Evolutionary conservation across 2,329 filamentous ascomycete genomes (phyloP).

Genomic region (Cladobotryum mycophilum): DNA sequence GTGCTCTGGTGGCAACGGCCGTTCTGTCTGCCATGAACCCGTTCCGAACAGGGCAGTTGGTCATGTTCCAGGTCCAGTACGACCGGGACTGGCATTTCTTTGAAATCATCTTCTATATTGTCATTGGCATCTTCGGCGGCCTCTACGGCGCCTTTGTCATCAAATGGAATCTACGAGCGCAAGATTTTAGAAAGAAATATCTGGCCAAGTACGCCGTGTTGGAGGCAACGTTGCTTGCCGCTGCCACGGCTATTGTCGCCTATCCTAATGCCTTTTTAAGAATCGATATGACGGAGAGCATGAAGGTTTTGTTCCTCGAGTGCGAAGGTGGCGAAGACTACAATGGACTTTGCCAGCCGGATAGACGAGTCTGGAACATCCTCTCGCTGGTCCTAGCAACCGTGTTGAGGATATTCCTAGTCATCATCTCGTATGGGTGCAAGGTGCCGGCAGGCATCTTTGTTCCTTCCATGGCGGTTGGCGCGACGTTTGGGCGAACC

Average conservation of each 20-base stretch:
- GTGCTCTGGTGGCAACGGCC: conserved; percentile 87
- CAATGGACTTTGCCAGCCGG: conserved; percentile 75
- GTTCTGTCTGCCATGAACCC: conserved; percentile 95
- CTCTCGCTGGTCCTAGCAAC: conserved; percentile 74
- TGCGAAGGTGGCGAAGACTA: conserved; percentile 88
- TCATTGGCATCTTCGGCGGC: conserved; percentile 88
- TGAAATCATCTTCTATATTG: conserved; percentile 84
- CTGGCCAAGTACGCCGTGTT: conserved; percentile 75
- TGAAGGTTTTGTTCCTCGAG: conserved; percentile 95
- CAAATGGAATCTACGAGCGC: conserved; percentile 89
- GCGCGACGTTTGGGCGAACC: conserved; percentile 86
- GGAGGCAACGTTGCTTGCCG: conserved; percentile 78
- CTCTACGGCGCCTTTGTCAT: conserved; percentile 96
- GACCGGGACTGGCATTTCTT: conserved; percentile 98
- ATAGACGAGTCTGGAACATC: conserved; percentile 72
- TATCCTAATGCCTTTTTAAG: conserved; percentile 93
- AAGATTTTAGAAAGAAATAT: conserved; percentile 92
- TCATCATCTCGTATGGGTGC: conserved; percentile 94
- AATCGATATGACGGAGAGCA: conserved; percentile 99
- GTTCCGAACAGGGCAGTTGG: conserved; percentile 90
- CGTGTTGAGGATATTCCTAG: conserved; percentile 70
- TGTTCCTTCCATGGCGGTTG: conserved; percentile 95
- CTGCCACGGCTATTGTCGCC: conserved; percentile 82
- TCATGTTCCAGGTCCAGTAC: conserved; percentile 98
- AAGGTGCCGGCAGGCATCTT: conserved; percentile 98